Evolutionary conservation across 1,284 basidiomycete species (phyloP).

Genomic region (Papiliotrema laurentii): DNA sequence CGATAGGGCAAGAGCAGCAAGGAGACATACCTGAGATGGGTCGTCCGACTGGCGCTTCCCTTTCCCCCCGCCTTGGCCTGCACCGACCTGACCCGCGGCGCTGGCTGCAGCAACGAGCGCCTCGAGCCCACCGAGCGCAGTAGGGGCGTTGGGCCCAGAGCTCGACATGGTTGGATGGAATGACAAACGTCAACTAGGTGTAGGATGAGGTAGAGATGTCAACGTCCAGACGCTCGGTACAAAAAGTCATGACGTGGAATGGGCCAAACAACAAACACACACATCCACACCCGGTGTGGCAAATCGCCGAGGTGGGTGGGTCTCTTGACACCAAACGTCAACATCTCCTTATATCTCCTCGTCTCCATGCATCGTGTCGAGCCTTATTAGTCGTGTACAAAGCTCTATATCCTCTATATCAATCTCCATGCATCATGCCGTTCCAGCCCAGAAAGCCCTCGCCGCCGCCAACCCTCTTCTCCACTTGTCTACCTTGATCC

Average conservation of each 20-base stretch:
- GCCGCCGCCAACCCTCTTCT: conserved; percentile 27
- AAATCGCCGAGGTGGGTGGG: too few relatives aligned
- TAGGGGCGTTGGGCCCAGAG: neutral
- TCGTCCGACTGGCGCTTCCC: conserved; percentile 1
- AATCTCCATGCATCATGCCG: neutral
- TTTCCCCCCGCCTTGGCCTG: neutral
- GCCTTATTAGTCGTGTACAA: too few relatives aligned
- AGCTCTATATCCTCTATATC: too few relatives aligned
- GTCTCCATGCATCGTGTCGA: too few relatives aligned
- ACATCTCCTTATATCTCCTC: too few relatives aligned
- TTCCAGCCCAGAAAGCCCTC: conserved; percentile 25
- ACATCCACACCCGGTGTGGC: too few relatives aligned
- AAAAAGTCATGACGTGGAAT: conserved; percentile 5
- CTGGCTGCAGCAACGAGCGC: conserved; percentile 7
- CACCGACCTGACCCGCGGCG: conserved; percentile 1
- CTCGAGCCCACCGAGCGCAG: conserved; percentile 3
- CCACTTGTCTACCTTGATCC: conserved; percentile 35
- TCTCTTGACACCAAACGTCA: too few relatives aligned
- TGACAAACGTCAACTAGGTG: neutral
- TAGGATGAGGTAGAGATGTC: neutral
- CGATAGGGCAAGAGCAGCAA: neutral
- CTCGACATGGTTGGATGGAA: neutral
- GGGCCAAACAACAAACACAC: too few relatives aligned
- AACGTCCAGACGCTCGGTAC: neutral
- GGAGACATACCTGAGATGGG: neutral